Evolutionary conservation across 2,329 filamentous ascomycete species (phyloP).

Genomic region (Hypoxylon rubiginosum): DNA sequence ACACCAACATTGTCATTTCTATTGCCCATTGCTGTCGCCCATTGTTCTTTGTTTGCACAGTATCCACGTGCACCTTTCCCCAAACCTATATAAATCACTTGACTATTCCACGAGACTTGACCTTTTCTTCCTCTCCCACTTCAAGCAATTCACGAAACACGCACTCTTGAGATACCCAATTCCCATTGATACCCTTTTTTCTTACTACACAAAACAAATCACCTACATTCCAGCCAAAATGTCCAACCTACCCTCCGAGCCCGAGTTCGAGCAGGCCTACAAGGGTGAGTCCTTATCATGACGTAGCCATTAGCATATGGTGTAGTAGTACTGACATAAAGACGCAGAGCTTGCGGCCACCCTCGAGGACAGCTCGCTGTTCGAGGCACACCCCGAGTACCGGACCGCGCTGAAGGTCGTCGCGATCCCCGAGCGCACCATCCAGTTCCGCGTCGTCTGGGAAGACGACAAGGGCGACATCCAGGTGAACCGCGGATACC

Average conservation of each 20-base stretch:
- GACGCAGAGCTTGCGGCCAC: constrained; percentile 88
- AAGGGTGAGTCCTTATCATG: constrained; percentile 72
- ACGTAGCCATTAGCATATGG: not conserved
- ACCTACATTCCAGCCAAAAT: constrained; percentile 59
- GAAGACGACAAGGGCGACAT: constrained; percentile 91
- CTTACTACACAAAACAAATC: constrained; percentile 7
- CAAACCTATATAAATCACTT: not conserved
- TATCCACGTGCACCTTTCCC: not conserved
- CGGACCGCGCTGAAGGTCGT: constrained; percentile 88
- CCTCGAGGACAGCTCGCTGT: constrained; percentile 92
- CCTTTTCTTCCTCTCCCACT: constrained; percentile 7
- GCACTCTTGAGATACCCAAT: constrained; percentile 31
- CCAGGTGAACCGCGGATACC: constrained; percentile 94
- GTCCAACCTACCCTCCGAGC: constrained; percentile 88
- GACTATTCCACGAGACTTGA: constrained; percentile 7
- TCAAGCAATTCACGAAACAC: constrained; percentile 15
- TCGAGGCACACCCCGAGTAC: constrained; percentile 95
- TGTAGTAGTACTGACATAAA: constrained; percentile 40
- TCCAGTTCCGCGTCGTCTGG: constrained; percentile 98
- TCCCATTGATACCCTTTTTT: constrained; percentile 23
- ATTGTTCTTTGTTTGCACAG: not conserved
- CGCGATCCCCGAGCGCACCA: constrained; percentile 92
- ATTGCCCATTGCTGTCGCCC: not conserved
- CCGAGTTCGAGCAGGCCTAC: constrained; percentile 99
- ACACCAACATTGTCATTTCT: not conserved